Percentiles rank a stretch among this genome's conserved stretches.
Conservation (phyloP, 73 alveolate genomes). For the Tetrahymena malaccensis region DNA sequence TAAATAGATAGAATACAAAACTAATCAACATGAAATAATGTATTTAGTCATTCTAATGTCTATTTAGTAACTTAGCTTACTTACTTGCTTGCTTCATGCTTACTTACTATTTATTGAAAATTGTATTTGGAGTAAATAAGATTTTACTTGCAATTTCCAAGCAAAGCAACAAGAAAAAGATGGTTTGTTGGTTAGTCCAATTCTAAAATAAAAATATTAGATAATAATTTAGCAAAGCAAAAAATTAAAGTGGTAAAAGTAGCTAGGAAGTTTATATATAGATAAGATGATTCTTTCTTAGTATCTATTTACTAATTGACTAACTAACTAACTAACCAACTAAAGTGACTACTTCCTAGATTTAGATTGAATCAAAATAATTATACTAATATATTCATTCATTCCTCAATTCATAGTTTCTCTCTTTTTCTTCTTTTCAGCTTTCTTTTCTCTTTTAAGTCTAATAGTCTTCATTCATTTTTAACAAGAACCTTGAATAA, state of each 20-base stretch:
- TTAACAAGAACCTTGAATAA: neutral
- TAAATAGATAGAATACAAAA: too few relatives aligned
- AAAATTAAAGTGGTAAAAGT: neutral
- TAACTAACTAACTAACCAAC: neutral
- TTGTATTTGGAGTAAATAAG: neutral
- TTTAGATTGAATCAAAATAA: neutral
- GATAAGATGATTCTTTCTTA: neutral
- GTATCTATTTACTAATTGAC: too few relatives aligned
- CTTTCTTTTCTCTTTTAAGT: neutral
- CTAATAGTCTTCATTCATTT: neutral
- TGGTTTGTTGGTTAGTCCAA: too few relatives aligned
- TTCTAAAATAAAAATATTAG: neutral
- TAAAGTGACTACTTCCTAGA: neutral
- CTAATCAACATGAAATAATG: too few relatives aligned
- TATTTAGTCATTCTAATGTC: too few relatives aligned
- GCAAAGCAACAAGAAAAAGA: too few relatives aligned
- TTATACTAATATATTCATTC: neutral
- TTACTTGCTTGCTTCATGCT: too few relatives aligned
- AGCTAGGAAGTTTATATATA: neutral
- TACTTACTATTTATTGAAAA: too few relatives aligned
- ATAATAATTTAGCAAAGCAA: too few relatives aligned
- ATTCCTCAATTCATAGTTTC: neutral
- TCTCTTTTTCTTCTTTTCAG: neutral
- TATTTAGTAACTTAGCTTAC: too few relatives aligned
- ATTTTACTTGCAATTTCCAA: too few relatives aligned